A percentile compares a stretch with the other conserved stretches of the same genome.
Evolutionary conservation across 2,329 filamentous ascomycete genomes (phyloP).

Genomic region (Ceratocystis alfenasii): DNA sequence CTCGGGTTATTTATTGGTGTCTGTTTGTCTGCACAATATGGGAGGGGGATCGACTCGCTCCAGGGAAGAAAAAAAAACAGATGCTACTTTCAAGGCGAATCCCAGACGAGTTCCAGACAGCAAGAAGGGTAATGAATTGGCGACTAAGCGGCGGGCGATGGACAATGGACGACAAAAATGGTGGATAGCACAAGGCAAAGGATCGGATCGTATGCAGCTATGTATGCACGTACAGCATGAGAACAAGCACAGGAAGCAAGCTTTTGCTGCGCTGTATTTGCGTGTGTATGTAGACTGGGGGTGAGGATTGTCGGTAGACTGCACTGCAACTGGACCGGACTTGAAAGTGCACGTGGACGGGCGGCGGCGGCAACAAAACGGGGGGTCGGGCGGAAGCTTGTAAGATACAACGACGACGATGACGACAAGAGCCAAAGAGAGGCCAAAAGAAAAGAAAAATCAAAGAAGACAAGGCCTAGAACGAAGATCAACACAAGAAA

Average conservation of each 20-base stretch:
- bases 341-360: slow-evolving; percentile 2
- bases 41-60: neutral
- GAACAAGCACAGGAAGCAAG: neutral
- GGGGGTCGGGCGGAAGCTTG: neutral
- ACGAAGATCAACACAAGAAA: neutral
- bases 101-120: neutral
- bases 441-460: neutral
- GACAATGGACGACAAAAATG: no score
- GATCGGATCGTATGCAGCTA: slow-evolving; percentile 8
- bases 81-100: neutral
- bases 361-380: neutral
- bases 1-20: neutral
- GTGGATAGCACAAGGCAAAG: neutral
- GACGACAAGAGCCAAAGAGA: neutral
- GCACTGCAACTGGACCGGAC: slow-evolving; percentile 10
- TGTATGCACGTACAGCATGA: slow-evolving; percentile 8
- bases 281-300: neutral
- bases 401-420: neutral
- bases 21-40: neutral
- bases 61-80: neutral
- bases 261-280: neutral
- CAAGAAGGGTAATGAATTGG: neutral
- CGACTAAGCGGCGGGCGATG: no score
- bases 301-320: slow-evolving; percentile 10
- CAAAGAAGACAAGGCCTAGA: neutral